Conservation (phyloP, 2,329 filamentous ascomycete genomes). For the Xylariaceae sp. region DNA sequence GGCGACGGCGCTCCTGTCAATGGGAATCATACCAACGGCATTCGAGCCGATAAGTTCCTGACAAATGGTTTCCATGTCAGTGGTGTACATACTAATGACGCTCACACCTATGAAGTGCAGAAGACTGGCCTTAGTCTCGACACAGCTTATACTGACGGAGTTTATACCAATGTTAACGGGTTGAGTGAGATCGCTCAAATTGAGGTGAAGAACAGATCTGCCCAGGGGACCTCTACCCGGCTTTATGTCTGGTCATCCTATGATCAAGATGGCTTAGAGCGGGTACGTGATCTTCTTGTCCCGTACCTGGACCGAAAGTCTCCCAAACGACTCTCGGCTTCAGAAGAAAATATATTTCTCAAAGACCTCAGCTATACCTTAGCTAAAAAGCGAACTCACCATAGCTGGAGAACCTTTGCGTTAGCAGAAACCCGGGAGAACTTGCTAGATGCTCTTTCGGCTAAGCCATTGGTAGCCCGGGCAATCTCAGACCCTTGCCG, state of each 20-base stretch:
- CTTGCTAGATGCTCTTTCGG: conserved; percentile 2
- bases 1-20: neutral
- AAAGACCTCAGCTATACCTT: conserved; percentile 7
- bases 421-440: conserved; percentile 4
- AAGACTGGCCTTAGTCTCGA: too few relatives aligned
- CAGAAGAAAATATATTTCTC: neutral
- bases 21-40: neutral
- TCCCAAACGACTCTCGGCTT: neutral
- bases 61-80: too few relatives aligned
- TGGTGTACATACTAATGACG: too few relatives aligned
- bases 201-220: neutral
- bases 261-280: conserved; percentile 10
- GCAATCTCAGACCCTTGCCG: conserved; percentile 4
- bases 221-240: too few relatives aligned
- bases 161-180: too few relatives aligned
- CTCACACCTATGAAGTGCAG: too few relatives aligned
- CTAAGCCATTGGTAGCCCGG: conserved; percentile 6
- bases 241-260: conserved; percentile 1
- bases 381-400: conserved; percentile 7
- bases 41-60: too few relatives aligned
- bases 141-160: too few relatives aligned
- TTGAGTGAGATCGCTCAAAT: too few relatives aligned
- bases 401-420: conserved; percentile 10
- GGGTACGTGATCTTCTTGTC: conserved; percentile 5
- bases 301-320: conserved; percentile 4